Evolutionary conservation across 106 monocot species (phyloP).

Genomic region (Dioscorea zingiberensis): DNA sequence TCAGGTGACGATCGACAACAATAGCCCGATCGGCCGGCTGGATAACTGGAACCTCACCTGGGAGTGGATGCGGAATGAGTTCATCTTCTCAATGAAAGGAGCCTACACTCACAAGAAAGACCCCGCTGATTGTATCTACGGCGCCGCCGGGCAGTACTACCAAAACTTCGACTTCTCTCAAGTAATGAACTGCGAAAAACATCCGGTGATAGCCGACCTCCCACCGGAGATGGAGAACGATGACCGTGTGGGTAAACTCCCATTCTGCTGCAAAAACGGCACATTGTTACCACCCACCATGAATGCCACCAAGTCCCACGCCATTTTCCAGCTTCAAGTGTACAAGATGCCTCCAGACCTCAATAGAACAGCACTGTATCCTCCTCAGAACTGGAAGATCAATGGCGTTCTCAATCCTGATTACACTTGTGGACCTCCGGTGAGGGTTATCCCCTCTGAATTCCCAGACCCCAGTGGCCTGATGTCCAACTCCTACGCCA

Average conservation of each 20-base stretch:
- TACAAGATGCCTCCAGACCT: slow-evolving; percentile 86
- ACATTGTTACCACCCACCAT: slow-evolving; percentile 65
- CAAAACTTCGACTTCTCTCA: slow-evolving; percentile 57
- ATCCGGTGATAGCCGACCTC: slow-evolving; percentile 67
- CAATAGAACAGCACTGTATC: slow-evolving; percentile 70
- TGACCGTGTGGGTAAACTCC: slow-evolving; percentile 50
- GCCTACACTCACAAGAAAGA: slow-evolving; percentile 77
- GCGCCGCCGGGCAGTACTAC: slow-evolving; percentile 61
- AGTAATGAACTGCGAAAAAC: slow-evolving; percentile 73
- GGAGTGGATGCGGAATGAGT: slow-evolving; percentile 96
- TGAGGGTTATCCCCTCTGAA: slow-evolving; percentile 59
- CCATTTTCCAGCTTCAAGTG: slow-evolving; percentile 83
- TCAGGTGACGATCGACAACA: slow-evolving; percentile 82
- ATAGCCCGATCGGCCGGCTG: slow-evolving; percentile 67
- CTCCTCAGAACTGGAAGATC: slow-evolving; percentile 81
- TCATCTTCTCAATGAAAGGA: slow-evolving; percentile 85
- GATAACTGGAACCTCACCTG: slow-evolving; percentile 96
- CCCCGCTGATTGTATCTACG: slow-evolving; percentile 61
- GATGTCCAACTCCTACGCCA: slow-evolving; percentile 41
- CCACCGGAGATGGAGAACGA: slow-evolving; percentile 71
- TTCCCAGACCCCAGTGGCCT: slow-evolving; percentile 86
- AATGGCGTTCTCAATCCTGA: slow-evolving; percentile 61
- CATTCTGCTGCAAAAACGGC: slow-evolving; percentile 83
- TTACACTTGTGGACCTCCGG: slow-evolving; percentile 70
- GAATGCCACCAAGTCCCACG: slow-evolving; percentile 31